Base-by-base conservation (phyloP, 2,329 filamentous ascomycete genomes). In the Xylariaceae sp. region DNA sequence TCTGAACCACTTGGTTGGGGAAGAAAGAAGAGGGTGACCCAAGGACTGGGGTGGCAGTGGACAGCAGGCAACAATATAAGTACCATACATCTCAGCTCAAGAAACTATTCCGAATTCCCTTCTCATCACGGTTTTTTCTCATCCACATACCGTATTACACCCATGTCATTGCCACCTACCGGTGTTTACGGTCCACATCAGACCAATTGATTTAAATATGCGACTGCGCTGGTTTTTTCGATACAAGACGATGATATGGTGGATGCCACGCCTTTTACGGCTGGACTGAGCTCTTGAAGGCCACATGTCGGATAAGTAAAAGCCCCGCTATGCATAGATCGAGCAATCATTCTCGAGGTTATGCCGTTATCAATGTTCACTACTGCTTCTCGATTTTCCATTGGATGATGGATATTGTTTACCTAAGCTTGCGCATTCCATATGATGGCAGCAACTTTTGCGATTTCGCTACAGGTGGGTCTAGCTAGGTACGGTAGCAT, bases 41-140 rank as follows among this genome's bases (percentile, higher is more conserved):
- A n/a, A n/a, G 31, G 47, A 56, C 54, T 47, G 41, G 54, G 48
- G 17, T 47, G 26, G 48, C 29, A 55, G 37, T 34, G 19, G 53
- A 45, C 53, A 47, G 34, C 53, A 57, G 48, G 23, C 36, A 47
- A 26, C 17, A 53, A 31, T 14, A 39, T 39, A 29, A 6, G 23
- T 40, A 31, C 31, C 31, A 40, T 28, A 34, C 33, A 50, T 41
- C 26, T 14, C 24, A 23, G 19, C 11, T 41, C 11, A 29, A 19
- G 17, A 33, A 50, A 28, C 28, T 24, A 41, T 33, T 39, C 37
- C 24, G 14, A 36, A 47, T 34, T 47, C 34, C 24, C 34, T 26
- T 47, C 44, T 33, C 14, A 26, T 36, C 31, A 6, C n/a, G 8
- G 23, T n/a, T 21, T n/a, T 21, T 17, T 41, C 36, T n/a, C n/a